Percentiles rank a stretch among this genome's conserved stretches.
phyloP scores from a whole-genome alignment of 805 yeast species.

The Dipodascopsis uninucleata region DNA sequence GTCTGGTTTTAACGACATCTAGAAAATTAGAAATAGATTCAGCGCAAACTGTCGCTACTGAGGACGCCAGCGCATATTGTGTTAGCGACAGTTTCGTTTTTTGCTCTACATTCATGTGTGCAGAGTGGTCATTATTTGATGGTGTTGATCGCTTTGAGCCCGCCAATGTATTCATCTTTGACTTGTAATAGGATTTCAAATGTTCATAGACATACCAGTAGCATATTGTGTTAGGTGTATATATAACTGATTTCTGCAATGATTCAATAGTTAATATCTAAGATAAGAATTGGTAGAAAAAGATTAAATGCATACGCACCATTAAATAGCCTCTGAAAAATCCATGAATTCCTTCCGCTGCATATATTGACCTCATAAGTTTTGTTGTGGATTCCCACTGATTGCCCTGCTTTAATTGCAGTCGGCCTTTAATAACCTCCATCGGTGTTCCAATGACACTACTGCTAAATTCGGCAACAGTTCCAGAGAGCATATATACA shows the following conservation, averaged over 20 bases:
- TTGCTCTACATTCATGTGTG: slow-evolving; percentile 4
- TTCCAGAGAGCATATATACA: slow-evolving; percentile 14
- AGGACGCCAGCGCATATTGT: slow-evolving; percentile 32
- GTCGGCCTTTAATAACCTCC: slow-evolving; percentile 45
- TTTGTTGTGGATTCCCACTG: slow-evolving; percentile 18
- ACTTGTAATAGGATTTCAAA: not conserved
- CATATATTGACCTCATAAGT: slow-evolving; percentile 41
- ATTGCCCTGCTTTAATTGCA: slow-evolving; percentile 36
- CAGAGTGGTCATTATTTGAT: not conserved
- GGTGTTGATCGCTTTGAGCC: too few relatives aligned
- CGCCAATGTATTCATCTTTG: slow-evolving; percentile 2
- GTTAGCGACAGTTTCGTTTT: slow-evolving; percentile 8
- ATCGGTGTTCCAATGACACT: slow-evolving; percentile 44
- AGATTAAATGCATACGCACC: slow-evolving; percentile 25
- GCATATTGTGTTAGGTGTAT: slow-evolving; percentile 18
- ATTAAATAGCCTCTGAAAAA: slow-evolving; percentile 68
- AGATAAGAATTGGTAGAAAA: not conserved
- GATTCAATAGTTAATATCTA: not conserved
- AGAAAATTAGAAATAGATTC: slow-evolving; percentile 39
- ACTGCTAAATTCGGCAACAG: slow-evolving; percentile 29
- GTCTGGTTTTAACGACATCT: slow-evolving; percentile 45
- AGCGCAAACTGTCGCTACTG: slow-evolving; percentile 38
- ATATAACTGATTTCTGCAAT: slow-evolving; percentile 15
- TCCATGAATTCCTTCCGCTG: slow-evolving; percentile 69
- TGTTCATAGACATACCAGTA: slow-evolving; percentile 24